A percentile compares a stretch with the other conserved stretches of the same genome.
These are phyloP conservation scores for Entamoeba nuttalli DNA, from an alignment of 208 protist genomes.

Conservation along the genomic window DNA sequence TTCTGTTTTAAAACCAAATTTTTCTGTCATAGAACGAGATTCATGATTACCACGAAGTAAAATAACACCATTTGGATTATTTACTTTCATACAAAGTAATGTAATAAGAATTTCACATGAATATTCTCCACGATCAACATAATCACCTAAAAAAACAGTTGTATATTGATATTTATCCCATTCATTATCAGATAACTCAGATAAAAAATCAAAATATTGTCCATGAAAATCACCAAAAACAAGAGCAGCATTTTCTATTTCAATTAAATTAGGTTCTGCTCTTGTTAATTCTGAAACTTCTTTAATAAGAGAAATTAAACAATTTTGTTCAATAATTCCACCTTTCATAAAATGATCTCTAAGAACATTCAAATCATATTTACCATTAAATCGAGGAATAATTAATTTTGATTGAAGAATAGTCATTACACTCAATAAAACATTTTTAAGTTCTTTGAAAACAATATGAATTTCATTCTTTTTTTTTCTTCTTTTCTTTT, in stretches of 20 bases:
- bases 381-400: not conserved
- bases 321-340: not conserved
- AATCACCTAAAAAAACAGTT: slow-evolving; percentile 32
- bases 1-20: slow-evolving; percentile 18
- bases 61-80: not conserved
- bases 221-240: slow-evolving; percentile 23
- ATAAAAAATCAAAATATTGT: slow-evolving; percentile 26
- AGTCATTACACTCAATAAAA: not conserved
- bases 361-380: not conserved
- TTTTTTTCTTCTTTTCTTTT: too few relatives aligned
- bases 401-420: not conserved
- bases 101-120: slow-evolving; percentile 16
- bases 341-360: not conserved
- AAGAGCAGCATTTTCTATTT: not conserved
- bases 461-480: too few relatives aligned
- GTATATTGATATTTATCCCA: not conserved
- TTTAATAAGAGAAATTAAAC: not conserved
- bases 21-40: slow-evolving; percentile 6
- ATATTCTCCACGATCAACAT: slow-evolving; percentile 25
- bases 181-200: slow-evolving; percentile 12
- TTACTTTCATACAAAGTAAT: slow-evolving; percentile 14
- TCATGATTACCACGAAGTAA: slow-evolving; percentile 28
- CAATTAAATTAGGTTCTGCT: not conserved
- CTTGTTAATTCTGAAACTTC: not conserved
- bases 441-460: too few relatives aligned